These are phyloP conservation scores for Apophysomyces sp. DNA, from an alignment of 371 early-diverging fungal species.

Conservation along the genomic window DNA sequence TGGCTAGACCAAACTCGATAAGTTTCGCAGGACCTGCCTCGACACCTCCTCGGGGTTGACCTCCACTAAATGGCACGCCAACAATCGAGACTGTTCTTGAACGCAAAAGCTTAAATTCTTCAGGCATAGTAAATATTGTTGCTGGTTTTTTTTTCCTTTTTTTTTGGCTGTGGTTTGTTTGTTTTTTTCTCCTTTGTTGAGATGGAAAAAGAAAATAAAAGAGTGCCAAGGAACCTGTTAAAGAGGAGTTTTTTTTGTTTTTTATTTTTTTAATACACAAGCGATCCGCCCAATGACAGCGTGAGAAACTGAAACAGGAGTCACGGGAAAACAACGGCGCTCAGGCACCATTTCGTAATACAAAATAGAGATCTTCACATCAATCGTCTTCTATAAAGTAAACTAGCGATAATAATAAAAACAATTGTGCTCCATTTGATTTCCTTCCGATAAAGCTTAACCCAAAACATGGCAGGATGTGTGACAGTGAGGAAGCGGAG, in stretches of 20 bases:
- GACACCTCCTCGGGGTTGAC: conserved; percentile 81
- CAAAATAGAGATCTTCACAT: too few species aligned
- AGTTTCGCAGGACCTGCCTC: conserved; percentile 82
- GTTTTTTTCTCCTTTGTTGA: not conserved
- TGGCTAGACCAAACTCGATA: conserved; percentile 77
- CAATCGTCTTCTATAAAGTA: not conserved
- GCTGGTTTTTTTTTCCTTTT: not conserved
- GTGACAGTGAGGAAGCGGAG: conserved; percentile 35
- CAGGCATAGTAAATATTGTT: conserved; percentile 4
- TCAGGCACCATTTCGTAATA: too few species aligned
- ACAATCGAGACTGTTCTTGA: conserved; percentile 67
- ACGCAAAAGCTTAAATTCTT: conserved; percentile 38
- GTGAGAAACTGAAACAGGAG: not conserved
- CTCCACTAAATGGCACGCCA: conserved; percentile 79
- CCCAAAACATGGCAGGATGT: conserved; percentile 29
- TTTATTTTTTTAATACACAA: not conserved
- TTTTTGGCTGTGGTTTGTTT: not conserved
- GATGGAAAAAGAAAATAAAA: not conserved
- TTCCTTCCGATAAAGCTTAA: conserved; percentile 18
- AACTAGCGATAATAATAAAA: not conserved
- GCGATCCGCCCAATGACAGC: conserved; percentile 2
- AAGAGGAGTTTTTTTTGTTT: not conserved
- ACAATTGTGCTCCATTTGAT: conserved; percentile 6
- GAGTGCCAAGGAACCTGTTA: not conserved
- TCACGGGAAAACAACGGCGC: not conserved